Conservation (phyloP, 352 stramenopile species). For the Thraustochytrium striatum region DNA sequence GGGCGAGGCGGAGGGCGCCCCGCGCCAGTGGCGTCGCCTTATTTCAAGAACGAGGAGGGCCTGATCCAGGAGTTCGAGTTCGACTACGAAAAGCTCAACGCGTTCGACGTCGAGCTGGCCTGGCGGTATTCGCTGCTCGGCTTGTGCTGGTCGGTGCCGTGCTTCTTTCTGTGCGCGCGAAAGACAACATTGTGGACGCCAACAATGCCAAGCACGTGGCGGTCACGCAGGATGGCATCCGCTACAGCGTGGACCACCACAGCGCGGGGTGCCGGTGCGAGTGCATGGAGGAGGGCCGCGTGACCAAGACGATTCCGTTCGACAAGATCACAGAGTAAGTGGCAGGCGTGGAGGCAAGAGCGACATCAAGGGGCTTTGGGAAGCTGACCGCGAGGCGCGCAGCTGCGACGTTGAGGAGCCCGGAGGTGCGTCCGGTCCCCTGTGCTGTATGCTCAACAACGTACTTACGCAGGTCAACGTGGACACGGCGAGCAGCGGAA, state of each 20-base stretch:
- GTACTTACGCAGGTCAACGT: constrained; percentile 52
- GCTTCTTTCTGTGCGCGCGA: no score
- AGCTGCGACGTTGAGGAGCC: constrained; percentile 58
- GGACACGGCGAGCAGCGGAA: constrained; percentile 51
- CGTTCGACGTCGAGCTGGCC: no score
- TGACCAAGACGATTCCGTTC: constrained; percentile 58
- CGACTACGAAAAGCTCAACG: no score
- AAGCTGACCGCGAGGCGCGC: no score
- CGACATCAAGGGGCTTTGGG: no score
- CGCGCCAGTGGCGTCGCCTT: no score
- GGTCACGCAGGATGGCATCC: constrained; percentile 56
- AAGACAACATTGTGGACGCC: neutral
- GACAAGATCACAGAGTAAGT: constrained; percentile 62
- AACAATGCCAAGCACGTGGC: constrained; percentile 46
- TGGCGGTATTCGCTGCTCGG: no score
- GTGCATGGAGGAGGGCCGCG: constrained; percentile 55
- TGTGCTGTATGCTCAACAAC: constrained; percentile 54
- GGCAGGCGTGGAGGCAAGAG: no score
- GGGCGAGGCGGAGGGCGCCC: no score
- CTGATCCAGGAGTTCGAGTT: no score
- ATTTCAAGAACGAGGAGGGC: no score
- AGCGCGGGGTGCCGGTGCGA: constrained; percentile 49
- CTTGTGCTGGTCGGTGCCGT: no score
- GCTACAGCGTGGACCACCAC: constrained; percentile 53
- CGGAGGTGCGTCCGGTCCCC: constrained; percentile 49